A percentile compares a stretch with the other conserved stretches of the same genome.
Evolutionary conservation across 2,329 filamentous ascomycete genomes (phyloP).

Genomic region (Triangularia setosa): DNA sequence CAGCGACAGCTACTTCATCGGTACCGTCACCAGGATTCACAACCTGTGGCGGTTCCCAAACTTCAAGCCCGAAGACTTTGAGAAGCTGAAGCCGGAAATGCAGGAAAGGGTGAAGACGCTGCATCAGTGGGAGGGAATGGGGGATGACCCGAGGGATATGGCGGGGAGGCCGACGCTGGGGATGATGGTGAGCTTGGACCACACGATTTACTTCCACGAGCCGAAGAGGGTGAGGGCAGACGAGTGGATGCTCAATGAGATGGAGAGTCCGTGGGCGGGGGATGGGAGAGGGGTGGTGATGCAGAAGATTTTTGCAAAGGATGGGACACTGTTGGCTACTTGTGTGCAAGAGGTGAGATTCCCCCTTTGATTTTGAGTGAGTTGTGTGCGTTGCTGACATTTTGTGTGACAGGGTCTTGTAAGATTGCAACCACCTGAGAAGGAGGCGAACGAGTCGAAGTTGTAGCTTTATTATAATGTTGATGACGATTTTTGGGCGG

Average conservation of each 20-base stretch:
- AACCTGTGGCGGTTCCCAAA: conserved; percentile 68
- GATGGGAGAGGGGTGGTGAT: conserved; percentile 73
- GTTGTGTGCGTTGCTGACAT: conserved; percentile 2
- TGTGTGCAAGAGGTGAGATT: conserved; percentile 70
- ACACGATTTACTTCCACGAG: conserved; percentile 67
- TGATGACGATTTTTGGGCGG: neutral
- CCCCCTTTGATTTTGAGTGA: neutral
- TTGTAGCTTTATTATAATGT: conserved; percentile 12
- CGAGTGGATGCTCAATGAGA: conserved; percentile 77
- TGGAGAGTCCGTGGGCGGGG: conserved; percentile 75
- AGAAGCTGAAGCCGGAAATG: conserved; percentile 40
- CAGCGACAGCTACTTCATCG: conserved; percentile 89
- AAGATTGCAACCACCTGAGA: conserved; percentile 33
- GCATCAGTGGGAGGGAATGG: conserved; percentile 38
- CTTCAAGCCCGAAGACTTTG: conserved; percentile 44
- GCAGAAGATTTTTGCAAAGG: conserved; percentile 67
- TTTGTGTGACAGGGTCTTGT: conserved; percentile 46
- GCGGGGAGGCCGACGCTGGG: conserved; percentile 57
- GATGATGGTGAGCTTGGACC: conserved; percentile 84
- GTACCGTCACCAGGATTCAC: conserved; percentile 78
- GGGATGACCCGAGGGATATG: conserved; percentile 38
- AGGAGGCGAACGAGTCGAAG: conserved; percentile 22
- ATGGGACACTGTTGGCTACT: conserved; percentile 71
- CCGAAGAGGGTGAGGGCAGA: conserved; percentile 55
- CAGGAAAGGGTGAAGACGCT: conserved; percentile 36